These are phyloP conservation scores for Glaciozyma martinii DNA, from an alignment of 768 basidiomycete genomes.

Conservation along the genomic window DNA sequence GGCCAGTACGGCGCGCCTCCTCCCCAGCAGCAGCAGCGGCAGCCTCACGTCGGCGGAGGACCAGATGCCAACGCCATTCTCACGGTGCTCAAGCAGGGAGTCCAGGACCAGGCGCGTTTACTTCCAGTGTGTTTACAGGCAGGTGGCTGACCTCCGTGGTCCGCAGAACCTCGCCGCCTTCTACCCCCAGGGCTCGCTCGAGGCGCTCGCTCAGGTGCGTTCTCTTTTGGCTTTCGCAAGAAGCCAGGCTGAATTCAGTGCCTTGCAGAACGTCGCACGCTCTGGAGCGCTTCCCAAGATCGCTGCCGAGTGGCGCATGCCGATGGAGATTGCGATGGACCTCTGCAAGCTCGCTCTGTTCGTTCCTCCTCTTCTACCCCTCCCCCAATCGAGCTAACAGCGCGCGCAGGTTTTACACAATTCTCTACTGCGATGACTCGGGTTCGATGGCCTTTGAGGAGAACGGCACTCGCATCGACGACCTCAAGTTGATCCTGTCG, in stretches of 20 bases:
- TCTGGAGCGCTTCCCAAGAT: slow-evolving; percentile 39
- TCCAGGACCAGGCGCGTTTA: slow-evolving; percentile 20
- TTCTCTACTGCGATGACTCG: background rate
- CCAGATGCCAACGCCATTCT: slow-evolving; percentile 10
- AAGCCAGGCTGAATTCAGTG: too few relatives aligned
- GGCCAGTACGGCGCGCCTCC: background rate
- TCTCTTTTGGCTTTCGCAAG: too few relatives aligned
- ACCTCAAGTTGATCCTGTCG: slow-evolving; percentile 39
- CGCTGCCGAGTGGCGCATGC: slow-evolving; percentile 42
- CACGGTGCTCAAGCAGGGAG: slow-evolving; percentile 12
- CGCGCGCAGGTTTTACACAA: background rate
- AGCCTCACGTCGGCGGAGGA: background rate
- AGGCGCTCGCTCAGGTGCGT: slow-evolving; percentile 41
- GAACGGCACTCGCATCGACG: slow-evolving; percentile 43
- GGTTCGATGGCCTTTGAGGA: slow-evolving; percentile 41
- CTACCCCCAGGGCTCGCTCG: slow-evolving; percentile 42
- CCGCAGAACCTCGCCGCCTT: slow-evolving; percentile 41
- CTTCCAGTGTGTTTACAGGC: too few relatives aligned
- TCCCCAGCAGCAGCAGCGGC: background rate
- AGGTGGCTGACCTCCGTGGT: background rate
- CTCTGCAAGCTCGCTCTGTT: slow-evolving; percentile 42
- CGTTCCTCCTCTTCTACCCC: slow-evolving; percentile 32
- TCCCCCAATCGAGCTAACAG: slow-evolving; percentile 6
- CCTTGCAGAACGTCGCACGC: slow-evolving; percentile 39
- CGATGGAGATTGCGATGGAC: slow-evolving; percentile 43